Evolutionary conservation across 768 basidiomycete species (phyloP).

Genomic region (Naganishia kalamii): DNA sequence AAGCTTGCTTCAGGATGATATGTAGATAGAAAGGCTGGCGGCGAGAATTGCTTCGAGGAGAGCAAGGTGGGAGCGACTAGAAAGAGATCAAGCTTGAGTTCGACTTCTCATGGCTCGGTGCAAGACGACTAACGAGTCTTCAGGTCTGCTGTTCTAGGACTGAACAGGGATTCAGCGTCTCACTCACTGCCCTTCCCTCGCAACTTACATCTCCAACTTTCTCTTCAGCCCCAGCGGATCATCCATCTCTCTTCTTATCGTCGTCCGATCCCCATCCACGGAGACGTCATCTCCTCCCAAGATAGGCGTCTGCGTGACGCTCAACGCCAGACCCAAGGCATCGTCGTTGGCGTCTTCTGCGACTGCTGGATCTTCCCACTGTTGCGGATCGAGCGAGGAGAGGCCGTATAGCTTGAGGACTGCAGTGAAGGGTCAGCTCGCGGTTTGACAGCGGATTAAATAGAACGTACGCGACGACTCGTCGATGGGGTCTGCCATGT

Average conservation of each 20-base stretch:
- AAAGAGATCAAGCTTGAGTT: not conserved
- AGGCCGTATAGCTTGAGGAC: constrained; percentile 84
- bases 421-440: not conserved
- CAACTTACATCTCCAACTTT: constrained; percentile 47
- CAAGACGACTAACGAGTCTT: constrained; percentile 42
- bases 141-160: constrained; percentile 67
- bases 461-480: constrained; percentile 54
- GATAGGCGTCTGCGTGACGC: constrained; percentile 50
- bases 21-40: constrained; percentile 81
- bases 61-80: constrained; percentile 74
- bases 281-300: constrained; percentile 59
- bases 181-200: constrained; percentile 54
- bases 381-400: constrained; percentile 66
- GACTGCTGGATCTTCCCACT: constrained; percentile 79
- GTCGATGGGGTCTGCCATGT: constrained; percentile 51
- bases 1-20: constrained; percentile 94
- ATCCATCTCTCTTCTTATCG: constrained; percentile 30
- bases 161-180: constrained; percentile 23
- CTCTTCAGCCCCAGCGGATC: constrained; percentile 58
- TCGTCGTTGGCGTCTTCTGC: constrained; percentile 55
- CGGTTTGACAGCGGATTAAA: not conserved
- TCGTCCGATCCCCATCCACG: not conserved
- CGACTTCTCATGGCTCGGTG: not conserved
- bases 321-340: not conserved
- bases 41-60: constrained; percentile 90